A percentile compares a stretch with the other conserved stretches of the same genome.
Conservation (phyloP, 192 early-diverging fungal genomes). For the Martensiomyces pterosporus region DNA sequence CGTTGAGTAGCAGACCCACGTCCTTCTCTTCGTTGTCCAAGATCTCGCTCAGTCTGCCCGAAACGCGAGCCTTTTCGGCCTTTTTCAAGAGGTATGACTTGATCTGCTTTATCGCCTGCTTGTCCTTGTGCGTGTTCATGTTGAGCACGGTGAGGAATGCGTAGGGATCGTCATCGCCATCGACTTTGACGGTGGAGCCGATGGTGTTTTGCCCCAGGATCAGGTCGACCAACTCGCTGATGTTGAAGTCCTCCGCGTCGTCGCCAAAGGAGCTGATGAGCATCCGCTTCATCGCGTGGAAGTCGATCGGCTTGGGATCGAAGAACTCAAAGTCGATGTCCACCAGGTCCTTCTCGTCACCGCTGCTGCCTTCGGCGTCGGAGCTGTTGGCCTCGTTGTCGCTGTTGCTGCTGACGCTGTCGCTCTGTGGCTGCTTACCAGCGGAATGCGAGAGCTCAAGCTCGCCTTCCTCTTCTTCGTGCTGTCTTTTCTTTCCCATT, state of each 20-base stretch:
- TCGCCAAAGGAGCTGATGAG: constrained; percentile 72
- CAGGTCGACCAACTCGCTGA: constrained; percentile 77
- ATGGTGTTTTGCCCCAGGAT: constrained; percentile 71
- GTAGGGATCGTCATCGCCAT: constrained; percentile 78
- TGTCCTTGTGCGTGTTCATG: constrained; percentile 60
- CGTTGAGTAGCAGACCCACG: constrained; percentile 73
- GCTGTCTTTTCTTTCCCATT: no score
- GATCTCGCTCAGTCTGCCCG: constrained; percentile 31
- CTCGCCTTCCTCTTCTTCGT: no score
- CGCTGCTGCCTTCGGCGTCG: constrained; percentile 15
- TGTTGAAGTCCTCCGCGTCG: constrained; percentile 69
- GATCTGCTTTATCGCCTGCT: constrained; percentile 50
- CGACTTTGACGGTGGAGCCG: constrained; percentile 88
- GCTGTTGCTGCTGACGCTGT: no score
- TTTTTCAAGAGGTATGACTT: constrained; percentile 68
- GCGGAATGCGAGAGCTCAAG: no score
- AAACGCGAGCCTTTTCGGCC: constrained; percentile 12
- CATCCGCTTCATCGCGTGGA: constrained; percentile 87
- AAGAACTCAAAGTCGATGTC: constrained; percentile 97
- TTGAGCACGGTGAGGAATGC: constrained; percentile 77
- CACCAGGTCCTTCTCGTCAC: constrained; percentile 52
- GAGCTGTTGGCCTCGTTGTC: constrained; percentile 7
- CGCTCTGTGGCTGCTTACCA: no score
- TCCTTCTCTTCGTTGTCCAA: constrained; percentile 28
- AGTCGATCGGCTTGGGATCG: constrained; percentile 83